These are phyloP conservation scores for Geotrichum bryndzae DNA, from an alignment of 1,139 yeast species.

Conservation along the genomic window DNA sequence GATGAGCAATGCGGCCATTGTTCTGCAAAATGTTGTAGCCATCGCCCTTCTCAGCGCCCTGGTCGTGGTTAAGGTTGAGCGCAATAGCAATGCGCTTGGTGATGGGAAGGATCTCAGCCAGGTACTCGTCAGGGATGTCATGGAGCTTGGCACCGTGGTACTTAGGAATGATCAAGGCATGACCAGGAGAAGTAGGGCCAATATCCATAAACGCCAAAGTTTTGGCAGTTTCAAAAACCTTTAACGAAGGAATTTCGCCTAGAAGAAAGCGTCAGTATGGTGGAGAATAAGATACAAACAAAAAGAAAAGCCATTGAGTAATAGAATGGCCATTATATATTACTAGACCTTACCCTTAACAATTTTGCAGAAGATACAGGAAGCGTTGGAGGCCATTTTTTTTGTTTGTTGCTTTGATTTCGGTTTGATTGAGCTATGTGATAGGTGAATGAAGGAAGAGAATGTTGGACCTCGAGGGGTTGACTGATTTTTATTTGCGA, in stretches of 20 bases:
- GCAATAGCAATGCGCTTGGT: constrained; percentile 79
- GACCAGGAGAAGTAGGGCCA: constrained; percentile 86
- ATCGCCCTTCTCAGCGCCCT: constrained; percentile 54
- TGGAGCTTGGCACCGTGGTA: constrained; percentile 89
- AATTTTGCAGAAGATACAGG: constrained; percentile 88
- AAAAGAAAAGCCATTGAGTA: not conserved
- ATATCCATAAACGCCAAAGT: constrained; percentile 84
- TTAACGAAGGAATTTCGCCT: constrained; percentile 88
- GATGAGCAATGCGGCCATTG: constrained; percentile 91
- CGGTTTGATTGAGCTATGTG: not conserved
- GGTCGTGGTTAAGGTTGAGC: constrained; percentile 49
- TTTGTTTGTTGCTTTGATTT: not conserved
- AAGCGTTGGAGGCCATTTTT: constrained; percentile 40
- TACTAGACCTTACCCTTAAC: constrained; percentile 33
- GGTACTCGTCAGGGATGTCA: constrained; percentile 83
- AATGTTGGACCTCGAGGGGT: not conserved
- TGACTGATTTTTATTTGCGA: not conserved
- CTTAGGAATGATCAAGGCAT: constrained; percentile 83
- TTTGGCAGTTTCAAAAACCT: constrained; percentile 73
- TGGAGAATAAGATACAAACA: not conserved
- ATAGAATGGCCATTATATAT: too few relatives aligned
- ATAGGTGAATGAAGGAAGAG: not conserved
- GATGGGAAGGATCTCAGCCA: constrained; percentile 77
- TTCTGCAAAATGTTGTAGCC: constrained; percentile 90
- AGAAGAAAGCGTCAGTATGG: constrained; percentile 1